Conservation (phyloP, 306 rosid species). For the Aeschynomene evenia region DNA sequence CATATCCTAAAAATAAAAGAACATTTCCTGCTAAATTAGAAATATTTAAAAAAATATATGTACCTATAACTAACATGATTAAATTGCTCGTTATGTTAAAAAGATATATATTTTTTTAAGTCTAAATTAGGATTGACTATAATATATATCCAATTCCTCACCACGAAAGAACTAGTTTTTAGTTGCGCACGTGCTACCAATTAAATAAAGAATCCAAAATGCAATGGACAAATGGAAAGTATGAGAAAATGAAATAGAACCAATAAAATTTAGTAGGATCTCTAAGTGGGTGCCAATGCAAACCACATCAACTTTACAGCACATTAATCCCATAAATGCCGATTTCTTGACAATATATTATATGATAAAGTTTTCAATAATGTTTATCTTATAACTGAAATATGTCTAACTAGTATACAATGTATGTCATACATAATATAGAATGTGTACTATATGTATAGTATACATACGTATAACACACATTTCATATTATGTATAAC, state of each 20-base stretch:
- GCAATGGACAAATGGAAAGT: constrained; percentile 29
- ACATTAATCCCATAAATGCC: constrained; percentile 13
- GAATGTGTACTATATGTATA: too few species aligned
- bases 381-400: too few species aligned
- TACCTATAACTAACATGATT: not conserved
- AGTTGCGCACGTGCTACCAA: constrained; percentile 27
- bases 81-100: not conserved
- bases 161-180: too few species aligned
- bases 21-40: not conserved
- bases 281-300: constrained; percentile 37
- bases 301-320: constrained; percentile 34
- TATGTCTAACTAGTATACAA: too few species aligned
- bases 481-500: too few species aligned
- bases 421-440: too few species aligned
- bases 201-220: constrained; percentile 2
- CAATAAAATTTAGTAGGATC: not conserved
- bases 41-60: not conserved
- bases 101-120: not conserved
- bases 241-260: constrained; percentile 18
- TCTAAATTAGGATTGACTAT: too few species aligned
- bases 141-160: too few species aligned
- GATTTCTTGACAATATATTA: constrained; percentile 2
- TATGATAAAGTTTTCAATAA: not conserved
- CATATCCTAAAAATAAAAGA: too few species aligned
- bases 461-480: too few species aligned